A percentile compares a stretch with the other conserved stretches of the same genome.
phyloP scores from a whole-genome alignment of 129 eudicot genomes.

The Flaveria robusta region DNA sequence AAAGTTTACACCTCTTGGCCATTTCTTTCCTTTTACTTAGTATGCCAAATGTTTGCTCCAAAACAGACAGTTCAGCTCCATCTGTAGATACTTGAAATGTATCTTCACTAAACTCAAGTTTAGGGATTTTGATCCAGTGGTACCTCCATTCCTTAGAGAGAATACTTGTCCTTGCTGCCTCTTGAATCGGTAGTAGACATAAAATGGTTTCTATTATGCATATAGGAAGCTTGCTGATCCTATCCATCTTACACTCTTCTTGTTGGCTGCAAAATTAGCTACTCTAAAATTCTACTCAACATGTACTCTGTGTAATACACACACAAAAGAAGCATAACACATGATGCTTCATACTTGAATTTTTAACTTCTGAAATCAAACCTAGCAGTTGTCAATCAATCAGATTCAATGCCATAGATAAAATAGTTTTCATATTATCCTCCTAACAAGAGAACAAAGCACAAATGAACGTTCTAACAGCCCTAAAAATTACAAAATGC shows the following conservation, averaged over 20 bases:
- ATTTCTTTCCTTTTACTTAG: background rate
- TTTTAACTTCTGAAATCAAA: too few relatives aligned
- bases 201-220: constrained; percentile 8
- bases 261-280: constrained; percentile 2
- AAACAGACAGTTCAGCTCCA: background rate
- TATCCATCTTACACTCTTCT: constrained; percentile 16
- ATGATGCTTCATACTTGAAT: background rate
- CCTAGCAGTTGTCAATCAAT: too few relatives aligned
- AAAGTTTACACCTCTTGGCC: constrained; percentile 3
- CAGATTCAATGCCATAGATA: too few relatives aligned
- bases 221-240: constrained; percentile 20
- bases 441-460: too few relatives aligned
- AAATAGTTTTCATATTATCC: too few relatives aligned
- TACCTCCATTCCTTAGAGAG: constrained; percentile 24
- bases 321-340: background rate
- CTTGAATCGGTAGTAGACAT: constrained; percentile 24
- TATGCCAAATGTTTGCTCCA: background rate
- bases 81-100: background rate
- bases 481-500: too few relatives aligned
- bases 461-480: too few relatives aligned
- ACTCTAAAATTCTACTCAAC: too few relatives aligned
- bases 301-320: background rate
- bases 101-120: constrained; percentile 18
- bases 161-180: constrained; percentile 21
- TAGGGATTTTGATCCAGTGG: constrained; percentile 21